Conservation (phyloP, 1,284 basidiomycete genomes). For the Sphagnurus paluster region DNA sequence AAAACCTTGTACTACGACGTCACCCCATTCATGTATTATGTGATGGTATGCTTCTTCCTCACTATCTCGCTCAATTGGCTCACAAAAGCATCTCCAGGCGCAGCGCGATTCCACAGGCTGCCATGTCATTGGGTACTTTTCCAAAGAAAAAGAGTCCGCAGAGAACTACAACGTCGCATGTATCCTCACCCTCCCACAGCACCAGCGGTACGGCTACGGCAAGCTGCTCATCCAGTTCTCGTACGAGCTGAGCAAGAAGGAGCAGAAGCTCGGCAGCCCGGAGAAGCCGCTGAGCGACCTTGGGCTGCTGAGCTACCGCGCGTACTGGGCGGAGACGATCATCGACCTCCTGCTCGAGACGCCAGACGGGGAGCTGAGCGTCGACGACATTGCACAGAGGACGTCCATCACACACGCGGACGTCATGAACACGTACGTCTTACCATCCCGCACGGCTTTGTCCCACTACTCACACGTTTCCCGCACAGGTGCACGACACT, state of each 20-base stretch:
- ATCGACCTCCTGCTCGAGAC: slow-evolving; percentile 85
- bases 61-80: slow-evolving; percentile 10
- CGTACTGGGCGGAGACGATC: slow-evolving; percentile 98
- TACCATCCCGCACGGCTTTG: slow-evolving; percentile 12
- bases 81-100: slow-evolving; percentile 38
- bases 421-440: slow-evolving; percentile 93
- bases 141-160: slow-evolving; percentile 98
- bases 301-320: slow-evolving; percentile 90
- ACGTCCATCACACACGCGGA: slow-evolving; percentile 97
- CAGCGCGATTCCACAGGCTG: slow-evolving; percentile 89
- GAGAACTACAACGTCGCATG: slow-evolving; percentile 99
- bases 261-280: slow-evolving; percentile 93
- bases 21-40: slow-evolving; percentile 99
- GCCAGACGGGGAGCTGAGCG: slow-evolving; percentile 75
- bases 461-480: not conserved
- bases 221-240: slow-evolving; percentile 97
- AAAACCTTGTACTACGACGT: slow-evolving; percentile 99
- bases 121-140: slow-evolving; percentile 98
- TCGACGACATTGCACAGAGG: slow-evolving; percentile 97
- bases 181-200: slow-evolving; percentile 96
- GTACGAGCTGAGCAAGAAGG: slow-evolving; percentile 97
- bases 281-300: slow-evolving; percentile 98
- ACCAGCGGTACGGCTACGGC: slow-evolving; percentile 95
- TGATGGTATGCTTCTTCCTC: slow-evolving; percentile 69
- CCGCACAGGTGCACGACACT: slow-evolving; percentile 85